Evolutionary conservation across 495 filamentous ascomycete species (phyloP).

Genomic region (Xylaria cubensis): DNA sequence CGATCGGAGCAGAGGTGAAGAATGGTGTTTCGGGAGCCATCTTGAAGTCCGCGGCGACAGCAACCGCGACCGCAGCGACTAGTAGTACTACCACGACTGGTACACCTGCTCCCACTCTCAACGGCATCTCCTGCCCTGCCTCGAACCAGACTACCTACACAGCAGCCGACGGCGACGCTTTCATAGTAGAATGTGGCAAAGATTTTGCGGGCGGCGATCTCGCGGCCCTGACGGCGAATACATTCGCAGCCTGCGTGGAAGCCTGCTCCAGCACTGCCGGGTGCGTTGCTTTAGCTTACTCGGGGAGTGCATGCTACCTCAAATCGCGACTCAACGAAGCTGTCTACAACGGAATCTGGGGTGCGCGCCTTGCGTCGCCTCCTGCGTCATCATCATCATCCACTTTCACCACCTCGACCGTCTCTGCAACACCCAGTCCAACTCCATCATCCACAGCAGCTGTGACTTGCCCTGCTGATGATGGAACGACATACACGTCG

Average conservation of each 20-base stretch:
- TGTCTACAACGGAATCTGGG: not conserved
- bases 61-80: not conserved
- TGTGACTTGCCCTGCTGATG: constrained; percentile 3
- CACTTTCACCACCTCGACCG: not conserved
- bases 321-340: not conserved
- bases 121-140: not conserved
- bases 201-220: not conserved
- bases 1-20: not conserved
- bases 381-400: not conserved
- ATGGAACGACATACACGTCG: not conserved
- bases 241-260: not conserved
- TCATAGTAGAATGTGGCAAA: not conserved
- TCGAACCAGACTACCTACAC: constrained; percentile 2
- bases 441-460: not conserved
- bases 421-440: not conserved
- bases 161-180: not conserved
- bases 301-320: not conserved
- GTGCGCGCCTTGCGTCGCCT: not conserved
- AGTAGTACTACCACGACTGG: not conserved
- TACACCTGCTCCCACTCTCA: not conserved
- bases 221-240: not conserved
- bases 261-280: not conserved
- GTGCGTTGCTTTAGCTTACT: not conserved
- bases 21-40: not conserved
- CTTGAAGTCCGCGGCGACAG: not conserved